phyloP scores from a whole-genome alignment of 192 early-diverging fungal genomes.

The Podila verticillata region DNA sequence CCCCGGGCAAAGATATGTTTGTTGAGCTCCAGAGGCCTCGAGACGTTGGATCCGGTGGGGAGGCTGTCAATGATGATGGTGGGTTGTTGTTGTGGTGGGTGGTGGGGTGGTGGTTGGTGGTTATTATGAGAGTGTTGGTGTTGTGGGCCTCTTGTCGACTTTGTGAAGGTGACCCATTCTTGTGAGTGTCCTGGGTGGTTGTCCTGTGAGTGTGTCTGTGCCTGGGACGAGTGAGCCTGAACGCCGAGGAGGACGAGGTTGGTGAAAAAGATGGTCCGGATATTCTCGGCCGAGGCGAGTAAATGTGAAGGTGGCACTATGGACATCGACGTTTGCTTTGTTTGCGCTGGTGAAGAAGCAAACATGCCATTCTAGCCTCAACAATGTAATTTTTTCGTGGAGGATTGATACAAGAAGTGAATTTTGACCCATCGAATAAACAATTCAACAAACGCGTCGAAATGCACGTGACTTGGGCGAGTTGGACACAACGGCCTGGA shows the following conservation, averaged over 20 bases:
- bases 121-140: too few species aligned
- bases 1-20: constrained; percentile 61
- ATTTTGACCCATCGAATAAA: too few species aligned
- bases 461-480: too few species aligned
- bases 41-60: constrained; percentile 2
- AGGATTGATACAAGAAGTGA: not conserved
- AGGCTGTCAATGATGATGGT: constrained; percentile 13
- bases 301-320: not conserved
- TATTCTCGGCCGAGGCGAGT: constrained; percentile 24
- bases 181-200: too few species aligned
- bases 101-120: not conserved
- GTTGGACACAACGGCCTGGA: too few species aligned
- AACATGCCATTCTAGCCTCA: not conserved
- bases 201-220: not conserved
- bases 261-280: constrained; percentile 37
- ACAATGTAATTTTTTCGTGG: not conserved
- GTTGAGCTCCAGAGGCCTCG: constrained; percentile 55
- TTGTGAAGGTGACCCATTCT: too few species aligned
- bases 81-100: constrained; percentile 5
- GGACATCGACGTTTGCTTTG: constrained; percentile 2
- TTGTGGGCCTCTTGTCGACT: too few species aligned
- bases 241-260: constrained; percentile 42
- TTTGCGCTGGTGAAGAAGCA: not conserved
- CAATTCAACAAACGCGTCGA: too few species aligned
- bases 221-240: constrained; percentile 17